Percentiles rank a stretch among this genome's conserved stretches.
Evolutionary conservation across 108 stramenopile species (phyloP).

Genomic region (Cyclotella choctawhatcheeana): DNA sequence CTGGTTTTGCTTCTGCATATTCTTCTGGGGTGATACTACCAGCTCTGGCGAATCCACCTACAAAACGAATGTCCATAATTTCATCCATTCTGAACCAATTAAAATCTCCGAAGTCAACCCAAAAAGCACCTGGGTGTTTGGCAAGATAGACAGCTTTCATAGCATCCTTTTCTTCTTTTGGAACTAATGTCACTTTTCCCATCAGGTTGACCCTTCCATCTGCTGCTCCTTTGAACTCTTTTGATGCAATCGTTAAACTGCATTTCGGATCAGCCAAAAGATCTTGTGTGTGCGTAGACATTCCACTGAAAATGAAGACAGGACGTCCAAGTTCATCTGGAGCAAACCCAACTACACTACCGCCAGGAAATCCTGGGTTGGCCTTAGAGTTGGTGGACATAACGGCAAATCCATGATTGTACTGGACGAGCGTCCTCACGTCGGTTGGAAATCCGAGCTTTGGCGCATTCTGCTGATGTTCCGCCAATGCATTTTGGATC

Average conservation of each 20-base stretch:
- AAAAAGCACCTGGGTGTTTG: constrained; percentile 94
- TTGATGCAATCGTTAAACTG: constrained; percentile 88
- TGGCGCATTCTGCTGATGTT: constrained; percentile 77
- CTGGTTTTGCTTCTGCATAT: constrained; percentile 78
- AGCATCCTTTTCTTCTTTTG: constrained; percentile 58
- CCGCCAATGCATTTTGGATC: constrained; percentile 51
- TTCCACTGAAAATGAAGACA: constrained; percentile 90
- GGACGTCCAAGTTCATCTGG: constrained; percentile 92
- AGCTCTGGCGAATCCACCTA: constrained; percentile 95
- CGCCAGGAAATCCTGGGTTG: constrained; percentile 87
- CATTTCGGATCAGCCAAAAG: constrained; percentile 79
- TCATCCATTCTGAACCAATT: constrained; percentile 86
- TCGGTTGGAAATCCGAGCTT: constrained; percentile 72
- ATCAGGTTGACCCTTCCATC: constrained; percentile 95
- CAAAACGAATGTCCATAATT: constrained; percentile 86
- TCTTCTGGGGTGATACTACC: constrained; percentile 85
- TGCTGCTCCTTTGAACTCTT: constrained; percentile 94
- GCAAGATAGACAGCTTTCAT: constrained; percentile 78
- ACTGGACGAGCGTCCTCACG: constrained; percentile 79
- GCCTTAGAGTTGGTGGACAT: constrained; percentile 85
- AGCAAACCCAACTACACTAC: constrained; percentile 95
- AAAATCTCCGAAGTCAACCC: constrained; percentile 95
- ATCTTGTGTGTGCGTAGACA: constrained; percentile 94
- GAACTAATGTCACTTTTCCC: constrained; percentile 75
- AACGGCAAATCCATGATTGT: constrained; percentile 92